Evolutionary conservation across 768 basidiomycete species (phyloP).

Genomic region (Kwoniella mangroviensis): DNA sequence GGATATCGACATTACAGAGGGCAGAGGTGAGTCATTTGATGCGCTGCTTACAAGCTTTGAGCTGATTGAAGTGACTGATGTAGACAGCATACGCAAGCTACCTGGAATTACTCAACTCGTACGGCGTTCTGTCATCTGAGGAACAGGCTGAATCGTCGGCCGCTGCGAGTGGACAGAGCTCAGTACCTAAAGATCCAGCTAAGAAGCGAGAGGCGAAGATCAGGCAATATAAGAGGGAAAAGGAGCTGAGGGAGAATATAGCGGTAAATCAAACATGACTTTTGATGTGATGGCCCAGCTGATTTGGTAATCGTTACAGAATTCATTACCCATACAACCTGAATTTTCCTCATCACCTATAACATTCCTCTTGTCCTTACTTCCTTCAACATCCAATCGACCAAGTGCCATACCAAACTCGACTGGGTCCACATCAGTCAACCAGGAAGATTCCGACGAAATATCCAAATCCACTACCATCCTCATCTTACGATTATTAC

Average conservation of each 20-base stretch:
- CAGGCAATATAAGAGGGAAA: constrained; percentile 84
- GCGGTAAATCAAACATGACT: constrained; percentile 62
- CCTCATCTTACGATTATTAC: constrained; percentile 73
- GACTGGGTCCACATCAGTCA: constrained; percentile 40
- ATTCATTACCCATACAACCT: constrained; percentile 23
- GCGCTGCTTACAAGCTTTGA: background rate
- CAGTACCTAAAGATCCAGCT: constrained; percentile 63
- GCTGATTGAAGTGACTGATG: background rate
- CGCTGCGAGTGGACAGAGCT: constrained; percentile 18
- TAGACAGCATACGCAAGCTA: constrained; percentile 48
- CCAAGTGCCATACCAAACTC: constrained; percentile 13
- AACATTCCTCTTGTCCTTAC: constrained; percentile 40
- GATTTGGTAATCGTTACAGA: constrained; percentile 42
- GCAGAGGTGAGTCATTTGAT: constrained; percentile 45
- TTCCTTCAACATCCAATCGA: constrained; percentile 22
- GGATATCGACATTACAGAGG: constrained; percentile 42
- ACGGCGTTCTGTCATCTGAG: constrained; percentile 43
- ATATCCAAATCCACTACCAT: constrained; percentile 63
- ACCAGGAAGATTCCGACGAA: constrained; percentile 30
- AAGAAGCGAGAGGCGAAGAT: constrained; percentile 86
- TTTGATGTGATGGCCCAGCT: background rate
- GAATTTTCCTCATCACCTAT: constrained; percentile 38
- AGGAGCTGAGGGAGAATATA: constrained; percentile 72
- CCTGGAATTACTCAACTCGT: constrained; percentile 46
- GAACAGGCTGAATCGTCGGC: constrained; percentile 44